Base-by-base conservation (phyloP, 2,329 filamentous ascomycete genomes). In the Diaporthe caulivora region DNA sequence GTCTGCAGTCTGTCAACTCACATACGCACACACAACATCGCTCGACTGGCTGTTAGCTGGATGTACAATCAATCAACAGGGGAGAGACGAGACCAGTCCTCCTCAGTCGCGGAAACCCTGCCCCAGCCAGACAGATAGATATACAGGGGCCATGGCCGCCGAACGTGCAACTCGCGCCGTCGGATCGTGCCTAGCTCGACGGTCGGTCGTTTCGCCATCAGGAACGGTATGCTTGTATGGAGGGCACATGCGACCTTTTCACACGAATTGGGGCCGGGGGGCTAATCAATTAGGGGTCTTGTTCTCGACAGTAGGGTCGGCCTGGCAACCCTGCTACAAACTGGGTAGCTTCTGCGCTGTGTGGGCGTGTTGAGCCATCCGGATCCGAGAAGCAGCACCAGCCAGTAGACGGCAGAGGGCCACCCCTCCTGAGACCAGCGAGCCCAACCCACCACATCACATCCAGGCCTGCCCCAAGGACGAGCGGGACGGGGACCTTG, bases 191-290 rank as follows among this genome's bases (percentile, higher is more conserved):
- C 47, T 65, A 65, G 62, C 31, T 37, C 6, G 24, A 8, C 26
- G 7, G 31, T 67, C 47, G 47, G 47, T 53, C 15, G 62, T 67
- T 53, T 67, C 62, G 62, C 62, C 62, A 67, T 53, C 62, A 40
- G 21, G 31, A 37, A 67, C 31, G 26, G 44, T 1, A 9, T 10
- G n/a, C 3, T 9, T 26, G 55, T n/a, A 40, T 7, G 34, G 37
- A 42, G 34, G 57, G 55, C 55, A 40, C 34, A 40, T 31, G n/a
- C 24, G 24, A 17, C n/a, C 18, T 21, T 60, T 2, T 34, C 5
- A 9, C 5, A 40, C 11, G 7, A 31, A n/a, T 47, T 15, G 62
- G 31, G 2, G 37, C 9, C 34, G 37, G 58, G 60, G 18, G 13
- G 13, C 29, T 9, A 44, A 40, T 9, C 53, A n/a, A 53, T 37